Base-by-base conservation (phyloP, 192 early-diverging fungal species). In the Coemansia javaensis region DNA sequence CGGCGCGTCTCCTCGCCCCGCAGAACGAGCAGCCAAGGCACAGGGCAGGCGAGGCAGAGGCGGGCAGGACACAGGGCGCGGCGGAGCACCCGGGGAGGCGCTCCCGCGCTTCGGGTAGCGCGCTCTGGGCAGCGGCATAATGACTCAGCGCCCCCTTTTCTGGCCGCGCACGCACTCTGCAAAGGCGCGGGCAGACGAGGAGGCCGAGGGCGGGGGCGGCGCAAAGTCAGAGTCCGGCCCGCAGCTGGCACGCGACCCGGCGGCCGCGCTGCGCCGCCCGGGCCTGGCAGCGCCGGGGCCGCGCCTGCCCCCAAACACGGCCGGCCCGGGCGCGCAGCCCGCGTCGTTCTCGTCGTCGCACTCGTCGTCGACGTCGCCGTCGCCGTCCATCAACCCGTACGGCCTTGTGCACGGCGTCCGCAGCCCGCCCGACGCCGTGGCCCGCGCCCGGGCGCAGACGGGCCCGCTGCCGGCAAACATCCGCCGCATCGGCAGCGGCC, bases 291-390 rank as follows among this genome's bases (percentile, higher is more conserved):
- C 51, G 13, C 17, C 51, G 36, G 7, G 44, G n/a, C n/a, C 30
- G 22, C 49, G 55, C 22, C 47, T 58, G 38, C 59, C 66, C 15
- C 47, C 54, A 8, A 63, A 63, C 36, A 53, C 53, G 16, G 28
- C 48, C 17, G 46, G 31, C 11, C 39, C 47, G 5, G 52, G 17
- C 5, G 30, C 20, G 9, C 36, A 30, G 8, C 31, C 51, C 1
- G 44, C 52, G 7, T 60, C 48, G 1, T 56, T 39, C 5, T 56
- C 48, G 4, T 70, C 66, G 16, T 56, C 60, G 31, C 44, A 58
- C 22, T 69, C 66, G 24, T 72, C 69, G 18, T 72, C 69, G 39
- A 49, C 57, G 21, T 64, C 68, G 32, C 68, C 69, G 11, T 59
- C 67, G 32, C 53, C 66, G n/a, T 64, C 68, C 13, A 51, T 72